Evolutionary conservation across 2,329 filamentous ascomycete species (phyloP), one percentile per base, ranked within the genome.

Genomic region (Verticillium klebahnii): DNA sequence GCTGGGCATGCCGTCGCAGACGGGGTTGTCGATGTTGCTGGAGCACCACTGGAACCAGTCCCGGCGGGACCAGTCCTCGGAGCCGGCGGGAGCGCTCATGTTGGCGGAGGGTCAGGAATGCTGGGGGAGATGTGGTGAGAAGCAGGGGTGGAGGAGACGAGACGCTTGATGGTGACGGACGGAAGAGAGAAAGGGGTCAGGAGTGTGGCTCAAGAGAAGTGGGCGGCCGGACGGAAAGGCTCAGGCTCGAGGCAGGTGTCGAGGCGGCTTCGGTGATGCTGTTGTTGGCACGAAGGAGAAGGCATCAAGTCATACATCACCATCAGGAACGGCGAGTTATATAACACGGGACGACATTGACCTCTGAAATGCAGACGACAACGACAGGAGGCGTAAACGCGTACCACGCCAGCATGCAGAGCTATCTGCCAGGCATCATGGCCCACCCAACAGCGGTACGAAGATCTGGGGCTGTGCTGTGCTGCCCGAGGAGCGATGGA

Each of bases 1-100:
- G 62, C 65, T 69, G 19, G 31, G 45, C n/a, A 76, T 72, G n/a
- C 70, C 34, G 7, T 66, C 65, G 67, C 77, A 78, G n/a, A 65
- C 40, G 15, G 63, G 56, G 9, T 65, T 40, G 32, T 67, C 52
- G 2, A 72, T 72, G 63, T 76, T 65, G 4, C 68, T 11, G 56
- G 50, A 64, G 66, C 76, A 78, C 56, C 65, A 72, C 23, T 45
- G 50, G 17, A 31, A 56, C 40, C 59, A 52, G 37, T 58, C n/a
- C n/a, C 8, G 5, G 37, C 29, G 25, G 57, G 67, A 59, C 66
- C 67, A 69, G 60, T 65, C 67, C 29, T 64, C 58, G 57, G 36
- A 56, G 25, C 50, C 59, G 9, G 52, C 4, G 14, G 59, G 59
- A 8, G 45, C 45, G 45, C 17, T 50, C 45, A 50, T 50, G 45